A percentile compares a stretch with the other conserved stretches of the same genome.
These are phyloP conservation scores for Ceratocystis colombiana DNA, from an alignment of 2,329 filamentous ascomycete species.

Conservation along the genomic window DNA sequence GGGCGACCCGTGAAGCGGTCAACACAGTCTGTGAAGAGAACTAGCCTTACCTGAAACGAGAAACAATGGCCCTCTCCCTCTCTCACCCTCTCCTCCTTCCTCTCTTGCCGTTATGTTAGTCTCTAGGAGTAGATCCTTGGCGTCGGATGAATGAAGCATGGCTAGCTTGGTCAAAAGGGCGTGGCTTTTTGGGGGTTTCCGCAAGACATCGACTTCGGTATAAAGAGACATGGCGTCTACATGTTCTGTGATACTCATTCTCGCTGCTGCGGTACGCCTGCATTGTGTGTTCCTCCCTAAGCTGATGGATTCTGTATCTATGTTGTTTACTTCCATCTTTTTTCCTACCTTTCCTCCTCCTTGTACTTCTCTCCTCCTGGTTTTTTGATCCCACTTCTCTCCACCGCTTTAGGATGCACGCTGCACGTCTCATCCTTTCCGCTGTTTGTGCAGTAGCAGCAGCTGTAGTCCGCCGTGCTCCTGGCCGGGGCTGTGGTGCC, in stretches of 20 bases:
- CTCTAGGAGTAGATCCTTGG: not conserved
- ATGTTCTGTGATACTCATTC: not conserved
- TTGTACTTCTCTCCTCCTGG: not conserved
- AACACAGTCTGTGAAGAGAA: not conserved
- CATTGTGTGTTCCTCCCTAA: not conserved
- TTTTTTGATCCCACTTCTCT: not conserved
- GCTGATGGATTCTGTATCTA: not conserved
- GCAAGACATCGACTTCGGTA: not conserved
- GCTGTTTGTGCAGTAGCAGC: conserved; percentile 21
- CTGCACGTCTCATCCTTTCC: conserved; percentile 17
- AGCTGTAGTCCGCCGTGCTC: conserved; percentile 19
- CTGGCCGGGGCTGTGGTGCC: conserved; percentile 27
- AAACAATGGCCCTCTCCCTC: not conserved
- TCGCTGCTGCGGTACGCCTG: not conserved
- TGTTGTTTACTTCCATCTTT: not conserved
- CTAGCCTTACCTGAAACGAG: not conserved
- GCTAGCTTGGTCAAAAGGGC: not conserved
- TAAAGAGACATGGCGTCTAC: conserved; percentile 2
- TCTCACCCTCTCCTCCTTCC: not conserved
- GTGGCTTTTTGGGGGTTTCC: not conserved
- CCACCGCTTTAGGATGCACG: conserved; percentile 22
- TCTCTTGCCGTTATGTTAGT: not conserved
- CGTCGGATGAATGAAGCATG: not conserved
- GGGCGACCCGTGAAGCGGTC: not conserved
- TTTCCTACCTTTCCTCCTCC: not conserved